Percentiles rank a stretch among this genome's conserved stretches.
phyloP scores from a whole-genome alignment of 1,284 basidiomycete species.

The Coriolopsis trogii region DNA sequence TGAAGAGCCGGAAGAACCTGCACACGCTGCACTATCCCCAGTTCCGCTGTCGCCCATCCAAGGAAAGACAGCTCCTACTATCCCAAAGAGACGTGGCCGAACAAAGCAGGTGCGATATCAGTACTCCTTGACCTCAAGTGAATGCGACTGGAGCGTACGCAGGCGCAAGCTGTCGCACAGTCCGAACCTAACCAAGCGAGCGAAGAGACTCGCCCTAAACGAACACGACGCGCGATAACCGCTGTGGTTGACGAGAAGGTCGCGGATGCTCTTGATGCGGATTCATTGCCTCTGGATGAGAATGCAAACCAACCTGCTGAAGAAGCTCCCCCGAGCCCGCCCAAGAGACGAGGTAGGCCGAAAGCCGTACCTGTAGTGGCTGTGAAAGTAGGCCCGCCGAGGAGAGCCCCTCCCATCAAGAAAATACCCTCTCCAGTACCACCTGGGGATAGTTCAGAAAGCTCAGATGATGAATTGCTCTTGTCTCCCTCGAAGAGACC shows the following conservation, averaged over 20 bases:
- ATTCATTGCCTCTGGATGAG: no score
- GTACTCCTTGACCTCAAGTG: not conserved
- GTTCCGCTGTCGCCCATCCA: no score
- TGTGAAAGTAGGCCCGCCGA: not conserved
- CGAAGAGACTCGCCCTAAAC: slow-evolving; percentile 1
- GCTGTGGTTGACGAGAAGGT: not conserved
- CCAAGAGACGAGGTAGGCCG: slow-evolving; percentile 2
- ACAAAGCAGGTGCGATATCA: not conserved
- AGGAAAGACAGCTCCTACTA: no score
- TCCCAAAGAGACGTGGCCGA: no score
- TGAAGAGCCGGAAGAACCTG: no score
- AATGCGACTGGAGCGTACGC: not conserved
- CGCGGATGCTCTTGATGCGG: not conserved
- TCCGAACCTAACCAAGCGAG: not conserved
- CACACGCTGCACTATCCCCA: no score
- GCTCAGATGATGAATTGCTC: slow-evolving; percentile 40
- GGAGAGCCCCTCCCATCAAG: not conserved
- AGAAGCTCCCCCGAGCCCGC: not conserved
- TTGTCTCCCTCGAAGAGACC: slow-evolving; percentile 31
- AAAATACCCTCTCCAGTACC: not conserved
- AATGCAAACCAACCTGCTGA: not conserved
- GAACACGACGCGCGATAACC: not conserved
- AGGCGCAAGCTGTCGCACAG: not conserved
- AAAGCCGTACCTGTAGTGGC: not conserved
- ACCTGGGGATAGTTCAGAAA: slow-evolving; percentile 16